Evolutionary conservation across 2,329 filamentous ascomycete genomes (phyloP).

Genomic region (Monilinia fructigena): DNA sequence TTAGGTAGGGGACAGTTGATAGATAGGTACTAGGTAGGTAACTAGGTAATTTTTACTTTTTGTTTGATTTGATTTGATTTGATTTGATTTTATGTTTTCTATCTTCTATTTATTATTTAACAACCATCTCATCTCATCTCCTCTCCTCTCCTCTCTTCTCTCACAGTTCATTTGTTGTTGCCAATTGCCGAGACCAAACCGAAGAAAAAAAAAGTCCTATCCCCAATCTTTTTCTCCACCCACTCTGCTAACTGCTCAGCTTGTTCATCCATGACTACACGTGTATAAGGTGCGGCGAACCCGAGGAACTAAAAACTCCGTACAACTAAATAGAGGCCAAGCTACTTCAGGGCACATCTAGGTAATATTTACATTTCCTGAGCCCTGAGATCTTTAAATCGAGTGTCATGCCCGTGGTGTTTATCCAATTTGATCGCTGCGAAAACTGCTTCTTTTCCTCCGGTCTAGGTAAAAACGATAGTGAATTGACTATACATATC

Average conservation of each 20-base stretch:
- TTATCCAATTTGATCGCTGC: conserved; percentile 15
- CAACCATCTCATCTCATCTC: neutral
- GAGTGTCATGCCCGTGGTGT: conserved; percentile 24
- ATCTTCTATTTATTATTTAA: too few relatives aligned
- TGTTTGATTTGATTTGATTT: too few relatives aligned
- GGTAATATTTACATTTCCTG: neutral
- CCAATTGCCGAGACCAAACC: conserved; percentile 6
- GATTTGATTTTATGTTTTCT: too few relatives aligned
- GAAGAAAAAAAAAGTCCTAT: neutral
- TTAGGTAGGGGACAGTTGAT: neutral
- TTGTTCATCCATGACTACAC: conserved; percentile 14
- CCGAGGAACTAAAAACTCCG: neutral
- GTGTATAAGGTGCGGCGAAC: conserved; percentile 13
- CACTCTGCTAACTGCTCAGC: neutral
- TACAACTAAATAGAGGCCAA: conserved; percentile 17
- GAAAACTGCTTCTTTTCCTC: conserved; percentile 16
- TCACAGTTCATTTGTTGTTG: too few relatives aligned
- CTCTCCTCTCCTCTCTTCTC: neutral
- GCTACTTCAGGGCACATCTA: conserved; percentile 4
- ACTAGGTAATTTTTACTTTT: too few relatives aligned
- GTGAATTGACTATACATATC: conserved; percentile 14
- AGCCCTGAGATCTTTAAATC: conserved; percentile 2
- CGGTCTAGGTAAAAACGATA: conserved; percentile 16
- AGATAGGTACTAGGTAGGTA: neutral
- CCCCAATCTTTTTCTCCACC: conserved; percentile 17